Base-by-base conservation (phyloP, 768 basidiomycete species). In the Cantharellus cinnabarinus region DNA sequence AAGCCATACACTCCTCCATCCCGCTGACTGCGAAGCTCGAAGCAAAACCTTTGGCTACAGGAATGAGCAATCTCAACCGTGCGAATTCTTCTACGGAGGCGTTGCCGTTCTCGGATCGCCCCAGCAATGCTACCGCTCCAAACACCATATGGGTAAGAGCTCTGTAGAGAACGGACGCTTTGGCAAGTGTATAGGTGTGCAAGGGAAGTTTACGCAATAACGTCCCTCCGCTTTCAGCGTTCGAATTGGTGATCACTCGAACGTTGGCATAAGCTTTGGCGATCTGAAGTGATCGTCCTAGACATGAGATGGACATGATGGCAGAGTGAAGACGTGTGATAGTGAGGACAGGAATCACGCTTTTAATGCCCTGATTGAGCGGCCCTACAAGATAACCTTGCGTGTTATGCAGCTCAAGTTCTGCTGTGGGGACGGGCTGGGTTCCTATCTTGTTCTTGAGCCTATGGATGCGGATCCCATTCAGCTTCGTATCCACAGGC, bases 391-490 rank as follows among this genome's bases (percentile, higher is more conserved):
- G 78, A 67, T 81, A 82, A 0, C 73, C 85, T 57, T 78, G 74
- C 0, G 82, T 69, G 41, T 72, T 73, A 58, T 78, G 71, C 15
- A 88, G 71, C 15, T 76, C 76, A 50, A 86, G 76, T 68, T 88
- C 85, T 0, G 84, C 85, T 2, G 85, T 88, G 0, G 85, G 85
- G 20, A 88, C 69, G 29, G 77, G 72, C 59, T 81, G 77, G 0
- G 86, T 88, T 2, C 86, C 85, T 40, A 86, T 73, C 69, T 88
- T 88, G 67, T 83, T 76, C 71, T 89, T 89, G 52, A 87, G 73
- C 10, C 84, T 75, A 67, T 89, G 85, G 2, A 83, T 69, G 63
- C 74, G 71, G 58, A 89, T 78, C 68, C 88, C 87, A 66, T 75
- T 50, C 1, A 62, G 7, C 55, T 20, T 7, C 1, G 41, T 64